Evolutionary conservation across 257 asterid genomes (phyloP).

Genomic region (Plectranthus barbatus): DNA sequence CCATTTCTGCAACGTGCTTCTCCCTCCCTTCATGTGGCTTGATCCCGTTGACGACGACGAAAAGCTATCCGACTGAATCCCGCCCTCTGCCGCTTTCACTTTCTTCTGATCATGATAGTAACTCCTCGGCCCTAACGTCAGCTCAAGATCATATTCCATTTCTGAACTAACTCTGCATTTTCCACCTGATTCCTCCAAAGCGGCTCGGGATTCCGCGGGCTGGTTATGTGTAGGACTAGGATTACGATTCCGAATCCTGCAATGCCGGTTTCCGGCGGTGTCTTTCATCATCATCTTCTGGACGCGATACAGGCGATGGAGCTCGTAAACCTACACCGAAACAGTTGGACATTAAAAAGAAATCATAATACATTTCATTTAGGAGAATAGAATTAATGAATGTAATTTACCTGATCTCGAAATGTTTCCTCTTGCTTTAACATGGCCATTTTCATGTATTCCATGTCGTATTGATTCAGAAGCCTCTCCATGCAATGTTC

Average conservation of each 20-base stretch:
- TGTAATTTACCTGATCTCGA: slow-evolving; percentile 59
- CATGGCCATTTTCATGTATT: slow-evolving; percentile 82
- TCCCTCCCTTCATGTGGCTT: slow-evolving; percentile 26
- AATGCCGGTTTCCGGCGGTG: not conserved
- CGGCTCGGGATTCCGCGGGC: slow-evolving; percentile 10
- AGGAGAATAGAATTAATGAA: no score
- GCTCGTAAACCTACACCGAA: slow-evolving; percentile 59
- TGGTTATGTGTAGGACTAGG: no score
- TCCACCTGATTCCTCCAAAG: slow-evolving; percentile 19
- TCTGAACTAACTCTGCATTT: not conserved
- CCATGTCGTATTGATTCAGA: slow-evolving; percentile 56
- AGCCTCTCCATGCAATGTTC: slow-evolving; percentile 53
- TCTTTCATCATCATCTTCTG: slow-evolving; percentile 76
- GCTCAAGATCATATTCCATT: slow-evolving; percentile 58
- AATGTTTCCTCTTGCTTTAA: slow-evolving; percentile 89
- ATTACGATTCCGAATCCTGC: slow-evolving; percentile 2
- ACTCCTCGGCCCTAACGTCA: slow-evolving; percentile 63
- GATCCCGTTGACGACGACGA: no score
- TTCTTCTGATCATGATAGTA: no score
- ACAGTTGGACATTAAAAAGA: no score
- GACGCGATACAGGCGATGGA: slow-evolving; percentile 70
- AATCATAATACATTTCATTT: no score
- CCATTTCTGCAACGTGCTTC: slow-evolving; percentile 42
- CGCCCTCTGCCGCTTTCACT: no score
- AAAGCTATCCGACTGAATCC: slow-evolving; percentile 27